Evolutionary conservation across 2,329 filamentous ascomycete species (phyloP).

Genomic region (Xylogone sp.): DNA sequence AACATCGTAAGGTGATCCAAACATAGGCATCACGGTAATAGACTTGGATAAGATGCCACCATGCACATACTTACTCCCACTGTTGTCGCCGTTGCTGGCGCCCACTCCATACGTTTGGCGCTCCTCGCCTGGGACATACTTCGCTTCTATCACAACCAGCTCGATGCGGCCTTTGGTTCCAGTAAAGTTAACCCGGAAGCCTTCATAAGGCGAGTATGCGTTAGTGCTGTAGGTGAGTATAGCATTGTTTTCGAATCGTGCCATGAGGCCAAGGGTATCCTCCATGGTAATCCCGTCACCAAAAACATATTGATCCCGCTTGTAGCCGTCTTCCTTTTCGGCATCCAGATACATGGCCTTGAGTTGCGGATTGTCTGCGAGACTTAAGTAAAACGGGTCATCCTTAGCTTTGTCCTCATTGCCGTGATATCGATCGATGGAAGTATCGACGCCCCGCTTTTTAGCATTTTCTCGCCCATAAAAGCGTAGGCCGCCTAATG

Average conservation of each 20-base stretch:
- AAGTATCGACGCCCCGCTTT: conserved; percentile 44
- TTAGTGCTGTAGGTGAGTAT: conserved; percentile 56
- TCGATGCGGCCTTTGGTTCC: conserved; percentile 56
- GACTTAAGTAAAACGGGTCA: conserved; percentile 56
- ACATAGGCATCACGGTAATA: conserved; percentile 48
- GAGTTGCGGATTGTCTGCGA: conserved; percentile 48
- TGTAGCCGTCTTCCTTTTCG: conserved; percentile 60
- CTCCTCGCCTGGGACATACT: conserved; percentile 57
- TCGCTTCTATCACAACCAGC: conserved; percentile 59
- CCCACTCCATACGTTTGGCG: not conserved
- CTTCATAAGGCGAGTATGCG: conserved; percentile 61
- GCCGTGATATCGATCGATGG: conserved; percentile 48
- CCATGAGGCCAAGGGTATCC: conserved; percentile 59
- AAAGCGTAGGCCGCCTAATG: conserved; percentile 54
- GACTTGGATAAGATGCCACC: conserved; percentile 47
- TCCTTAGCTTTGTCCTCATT: conserved; percentile 44
- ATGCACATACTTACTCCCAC: conserved; percentile 46
- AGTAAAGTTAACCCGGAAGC: conserved; percentile 54
- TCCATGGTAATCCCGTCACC: conserved; percentile 61
- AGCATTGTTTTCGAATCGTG: conserved; percentile 52
- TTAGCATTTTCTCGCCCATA: conserved; percentile 61
- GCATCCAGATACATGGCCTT: conserved; percentile 59
- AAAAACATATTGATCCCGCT: conserved; percentile 60
- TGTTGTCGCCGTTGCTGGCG: conserved; percentile 53
- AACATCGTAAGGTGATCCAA: conserved; percentile 53